These are phyloP conservation scores for Dichomitus squalens DNA, from an alignment of 1,284 basidiomycete species.

Conservation along the genomic window DNA sequence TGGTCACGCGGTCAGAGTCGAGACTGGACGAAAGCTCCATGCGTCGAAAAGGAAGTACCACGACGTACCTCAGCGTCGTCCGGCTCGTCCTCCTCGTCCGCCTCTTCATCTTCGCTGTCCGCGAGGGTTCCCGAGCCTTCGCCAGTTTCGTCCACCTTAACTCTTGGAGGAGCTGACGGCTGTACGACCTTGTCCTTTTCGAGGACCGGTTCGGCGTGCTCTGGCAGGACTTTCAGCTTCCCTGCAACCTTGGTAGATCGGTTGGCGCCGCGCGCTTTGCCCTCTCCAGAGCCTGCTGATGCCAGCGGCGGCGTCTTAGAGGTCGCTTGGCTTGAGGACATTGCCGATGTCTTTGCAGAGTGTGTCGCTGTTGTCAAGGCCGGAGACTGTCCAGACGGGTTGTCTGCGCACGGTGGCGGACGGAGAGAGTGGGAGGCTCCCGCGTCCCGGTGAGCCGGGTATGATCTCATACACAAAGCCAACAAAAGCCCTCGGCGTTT, in stretches of 20 bases:
- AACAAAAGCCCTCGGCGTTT: conserved; percentile 1
- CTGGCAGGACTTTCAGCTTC: conserved; percentile 93
- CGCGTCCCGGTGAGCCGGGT: conserved; percentile 7
- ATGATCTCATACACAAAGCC: conserved; percentile 16
- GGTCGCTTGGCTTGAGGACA: conserved; percentile 27
- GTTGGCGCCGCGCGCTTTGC: conserved; percentile 71
- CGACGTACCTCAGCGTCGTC: conserved; percentile 65
- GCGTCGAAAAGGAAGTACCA: not conserved
- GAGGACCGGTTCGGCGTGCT: conserved; percentile 73
- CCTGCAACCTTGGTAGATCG: conserved; percentile 85
- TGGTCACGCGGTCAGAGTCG: conserved; percentile 6
- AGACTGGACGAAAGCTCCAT: not conserved
- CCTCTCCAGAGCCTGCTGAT: conserved; percentile 31
- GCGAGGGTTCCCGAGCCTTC: conserved; percentile 49
- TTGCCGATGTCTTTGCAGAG: not conserved
- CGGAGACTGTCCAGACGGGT: not conserved
- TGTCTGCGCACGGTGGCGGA: conserved; percentile 10
- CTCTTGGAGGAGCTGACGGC: conserved; percentile 30
- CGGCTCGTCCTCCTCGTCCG: conserved; percentile 69
- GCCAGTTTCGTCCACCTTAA: conserved; percentile 43
- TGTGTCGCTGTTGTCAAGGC: not conserved
- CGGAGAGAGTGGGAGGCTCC: not conserved
- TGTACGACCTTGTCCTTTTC: conserved; percentile 30
- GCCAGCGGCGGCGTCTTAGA: conserved; percentile 14
- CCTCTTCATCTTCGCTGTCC: conserved; percentile 76